Evolutionary conservation across 176 grass and related monocot species (phyloP).

Genomic region (Ensete ventricosum): DNA sequence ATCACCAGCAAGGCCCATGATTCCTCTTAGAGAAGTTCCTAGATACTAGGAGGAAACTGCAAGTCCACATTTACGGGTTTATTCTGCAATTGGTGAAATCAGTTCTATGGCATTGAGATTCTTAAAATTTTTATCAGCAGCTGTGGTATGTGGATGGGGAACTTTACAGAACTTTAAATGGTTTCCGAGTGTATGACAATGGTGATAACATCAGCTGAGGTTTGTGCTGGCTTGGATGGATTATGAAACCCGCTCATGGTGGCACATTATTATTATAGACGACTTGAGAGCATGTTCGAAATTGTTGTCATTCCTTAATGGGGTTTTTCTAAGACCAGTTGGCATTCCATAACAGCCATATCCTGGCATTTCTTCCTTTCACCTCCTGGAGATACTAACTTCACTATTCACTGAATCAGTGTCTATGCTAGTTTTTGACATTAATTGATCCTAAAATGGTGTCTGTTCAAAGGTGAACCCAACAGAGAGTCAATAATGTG

Average conservation of each 20-base stretch:
- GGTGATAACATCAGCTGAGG: background rate
- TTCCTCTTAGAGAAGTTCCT: slow-evolving; percentile 79
- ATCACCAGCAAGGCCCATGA: slow-evolving; percentile 56
- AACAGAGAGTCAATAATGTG: background rate
- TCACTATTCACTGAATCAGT: background rate
- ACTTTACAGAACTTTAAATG: background rate
- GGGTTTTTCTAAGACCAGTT: background rate
- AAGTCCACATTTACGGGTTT: background rate
- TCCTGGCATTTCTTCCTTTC: background rate
- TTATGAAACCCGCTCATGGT: background rate
- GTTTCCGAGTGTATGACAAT: background rate
- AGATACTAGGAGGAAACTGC: slow-evolving; percentile 34
- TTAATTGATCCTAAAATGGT: background rate
- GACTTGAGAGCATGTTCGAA: background rate
- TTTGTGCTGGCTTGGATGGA: background rate
- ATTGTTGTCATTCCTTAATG: background rate
- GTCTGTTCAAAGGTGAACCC: background rate
- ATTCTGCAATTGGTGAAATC: background rate
- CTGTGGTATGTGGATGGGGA: background rate
- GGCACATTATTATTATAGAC: background rate
- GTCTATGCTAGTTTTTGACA: background rate
- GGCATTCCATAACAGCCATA: background rate
- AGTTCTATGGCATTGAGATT: background rate
- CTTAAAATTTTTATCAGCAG: background rate
- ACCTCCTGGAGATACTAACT: background rate